phyloP scores from a whole-genome alignment of 768 basidiomycete genomes.

The Trametes coccinea region DNA sequence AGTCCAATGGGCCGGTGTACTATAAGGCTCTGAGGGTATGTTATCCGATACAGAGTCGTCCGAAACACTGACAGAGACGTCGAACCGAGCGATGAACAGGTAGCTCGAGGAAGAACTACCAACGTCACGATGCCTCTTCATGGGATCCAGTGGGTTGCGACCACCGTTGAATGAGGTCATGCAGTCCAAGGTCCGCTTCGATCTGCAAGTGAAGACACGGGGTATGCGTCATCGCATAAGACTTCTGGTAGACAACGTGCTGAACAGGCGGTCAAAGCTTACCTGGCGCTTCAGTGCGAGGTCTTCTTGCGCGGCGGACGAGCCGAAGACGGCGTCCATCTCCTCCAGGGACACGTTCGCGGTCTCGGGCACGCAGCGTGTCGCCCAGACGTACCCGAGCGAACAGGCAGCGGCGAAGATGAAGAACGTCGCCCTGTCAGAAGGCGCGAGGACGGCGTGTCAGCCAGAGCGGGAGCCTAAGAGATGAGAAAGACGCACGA shows the following conservation, averaged over 20 bases:
- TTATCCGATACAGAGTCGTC: too few relatives aligned
- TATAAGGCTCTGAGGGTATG: too few relatives aligned
- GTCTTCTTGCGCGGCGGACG: constrained; percentile 60
- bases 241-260: background rate
- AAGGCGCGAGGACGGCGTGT: background rate
- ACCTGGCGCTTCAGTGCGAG: constrained; percentile 53
- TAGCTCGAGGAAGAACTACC: background rate
- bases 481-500: constrained; percentile 40
- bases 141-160: background rate
- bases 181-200: constrained; percentile 55
- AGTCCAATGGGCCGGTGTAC: too few relatives aligned
- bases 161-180: constrained; percentile 42
- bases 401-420: constrained; percentile 66
- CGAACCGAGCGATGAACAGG: too few relatives aligned
- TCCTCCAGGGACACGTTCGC: constrained; percentile 76
- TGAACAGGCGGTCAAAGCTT: background rate
- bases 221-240: background rate
- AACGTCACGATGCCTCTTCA: background rate
- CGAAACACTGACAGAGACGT: too few relatives aligned
- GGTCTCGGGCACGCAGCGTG: constrained; percentile 71
- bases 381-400: constrained; percentile 70
- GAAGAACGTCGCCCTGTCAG: constrained; percentile 62
- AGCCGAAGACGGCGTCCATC: constrained; percentile 67
- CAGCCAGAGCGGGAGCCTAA: too few relatives aligned
- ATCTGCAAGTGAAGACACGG: constrained; percentile 40